A percentile compares a stretch with the other conserved stretches of the same genome.
Evolutionary conservation across 495 filamentous ascomycete genomes (phyloP).

Genomic region (Lepraria neglecta): DNA sequence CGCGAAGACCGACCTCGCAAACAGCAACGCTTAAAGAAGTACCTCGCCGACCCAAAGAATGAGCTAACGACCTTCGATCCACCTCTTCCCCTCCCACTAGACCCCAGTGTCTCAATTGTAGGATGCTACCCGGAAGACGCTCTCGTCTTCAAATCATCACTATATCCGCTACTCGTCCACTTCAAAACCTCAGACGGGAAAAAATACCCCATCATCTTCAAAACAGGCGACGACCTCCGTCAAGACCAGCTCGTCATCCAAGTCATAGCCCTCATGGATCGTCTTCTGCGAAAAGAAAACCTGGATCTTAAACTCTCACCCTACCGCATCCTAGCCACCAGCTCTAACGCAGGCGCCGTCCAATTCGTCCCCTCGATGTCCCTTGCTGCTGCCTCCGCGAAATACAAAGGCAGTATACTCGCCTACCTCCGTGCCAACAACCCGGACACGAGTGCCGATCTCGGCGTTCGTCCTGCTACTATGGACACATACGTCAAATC

Average conservation of each 20-base stretch:
- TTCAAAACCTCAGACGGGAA: conserved; percentile 72
- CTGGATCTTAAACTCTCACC: conserved; percentile 91
- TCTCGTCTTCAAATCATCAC: conserved; percentile 88
- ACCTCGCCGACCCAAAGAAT: conserved; percentile 81
- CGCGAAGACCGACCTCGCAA: conserved; percentile 71
- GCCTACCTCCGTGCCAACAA: conserved; percentile 86
- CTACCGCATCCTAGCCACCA: conserved; percentile 92
- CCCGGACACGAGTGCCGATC: conserved; percentile 72
- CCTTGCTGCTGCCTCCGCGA: conserved; percentile 69
- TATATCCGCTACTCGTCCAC: conserved; percentile 83
- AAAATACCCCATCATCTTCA: conserved; percentile 90
- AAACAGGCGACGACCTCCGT: conserved; percentile 91
- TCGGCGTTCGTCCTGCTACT: conserved; percentile 83
- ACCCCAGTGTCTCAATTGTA: conserved; percentile 70
- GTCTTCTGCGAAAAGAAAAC: conserved; percentile 91
- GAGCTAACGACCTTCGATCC: conserved; percentile 77
- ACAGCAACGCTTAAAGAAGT: conserved; percentile 72
- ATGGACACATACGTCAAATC: conserved; percentile 96
- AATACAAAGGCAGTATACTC: conserved; percentile 74
- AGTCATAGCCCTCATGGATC: conserved; percentile 97
- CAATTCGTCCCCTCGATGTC: conserved; percentile 87
- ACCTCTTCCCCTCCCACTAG: conserved; percentile 79
- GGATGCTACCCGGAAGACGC: conserved; percentile 80
- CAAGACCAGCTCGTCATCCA: conserved; percentile 98
- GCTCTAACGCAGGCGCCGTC: conserved; percentile 77